These are phyloP conservation scores for Pinus taeda DNA, from an alignment of 75 land plant species.

Conservation along the genomic window DNA sequence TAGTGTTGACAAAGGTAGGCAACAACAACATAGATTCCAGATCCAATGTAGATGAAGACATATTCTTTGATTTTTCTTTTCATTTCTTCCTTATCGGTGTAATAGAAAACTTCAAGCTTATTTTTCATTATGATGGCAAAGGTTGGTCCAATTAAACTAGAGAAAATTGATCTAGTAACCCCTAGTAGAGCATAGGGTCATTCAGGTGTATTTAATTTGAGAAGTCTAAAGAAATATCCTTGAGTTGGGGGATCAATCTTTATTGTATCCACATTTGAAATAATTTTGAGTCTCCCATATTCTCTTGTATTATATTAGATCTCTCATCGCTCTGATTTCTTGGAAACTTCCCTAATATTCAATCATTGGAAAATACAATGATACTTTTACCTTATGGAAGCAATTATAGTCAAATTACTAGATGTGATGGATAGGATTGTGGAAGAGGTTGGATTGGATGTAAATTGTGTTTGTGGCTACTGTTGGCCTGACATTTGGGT, in stretches of 20 bases:
- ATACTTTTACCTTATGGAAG: too few relatives aligned
- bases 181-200: constrained; percentile 92
- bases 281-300: constrained; percentile 73
- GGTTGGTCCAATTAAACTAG: constrained; percentile 81
- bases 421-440: too few relatives aligned
- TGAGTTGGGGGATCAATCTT: constrained; percentile 41
- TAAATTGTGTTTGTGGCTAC: too few relatives aligned
- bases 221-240: constrained; percentile 61
- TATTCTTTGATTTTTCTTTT: constrained; percentile 64
- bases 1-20: constrained; percentile 82
- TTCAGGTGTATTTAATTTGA: constrained; percentile 88
- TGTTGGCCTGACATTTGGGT: too few relatives aligned
- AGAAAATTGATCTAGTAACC: constrained; percentile 71
- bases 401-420: too few relatives aligned
- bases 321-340: too few relatives aligned
- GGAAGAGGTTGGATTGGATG: too few relatives aligned
- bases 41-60: constrained; percentile 76
- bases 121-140: constrained; percentile 84
- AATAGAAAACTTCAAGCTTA: constrained; percentile 81
- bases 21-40: constrained; percentile 69
- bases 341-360: too few relatives aligned
- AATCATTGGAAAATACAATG: too few relatives aligned
- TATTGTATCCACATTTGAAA: constrained; percentile 64
- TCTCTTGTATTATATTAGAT: constrained; percentile 45
- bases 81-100: constrained; percentile 54